phyloP scores from a whole-genome alignment of 441 rosid species.

The Rhodomyrtus psidioides region DNA sequence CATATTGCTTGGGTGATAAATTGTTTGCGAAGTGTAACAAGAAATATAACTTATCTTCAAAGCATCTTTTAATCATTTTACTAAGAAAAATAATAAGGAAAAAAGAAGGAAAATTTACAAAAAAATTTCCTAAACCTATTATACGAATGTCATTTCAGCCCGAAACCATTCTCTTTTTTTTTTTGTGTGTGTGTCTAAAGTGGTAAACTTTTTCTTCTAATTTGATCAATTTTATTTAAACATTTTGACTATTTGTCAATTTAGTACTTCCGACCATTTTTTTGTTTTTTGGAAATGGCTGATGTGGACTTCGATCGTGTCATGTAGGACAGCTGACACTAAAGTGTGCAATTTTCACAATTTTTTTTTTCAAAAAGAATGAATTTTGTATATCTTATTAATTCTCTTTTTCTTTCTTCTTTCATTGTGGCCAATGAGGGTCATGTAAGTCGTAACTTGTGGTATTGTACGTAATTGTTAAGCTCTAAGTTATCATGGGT shows the following conservation, averaged over 20 bases:
- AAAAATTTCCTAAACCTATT: fast-evolving
- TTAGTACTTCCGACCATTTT: fast-evolving
- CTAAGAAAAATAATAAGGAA: neutral
- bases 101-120: neutral
- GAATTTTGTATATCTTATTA: no score
- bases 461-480: no score
- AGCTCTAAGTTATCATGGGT: no score
- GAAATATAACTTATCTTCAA: neutral
- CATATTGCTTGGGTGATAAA: neutral
- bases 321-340: no score
- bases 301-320: fast-evolving
- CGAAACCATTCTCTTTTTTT: neutral
- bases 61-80: neutral
- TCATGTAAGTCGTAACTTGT: no score
- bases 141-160: fast-evolving
- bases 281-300: fast-evolving
- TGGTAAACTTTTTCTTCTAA: fast-evolving
- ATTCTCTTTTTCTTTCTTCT: no score
- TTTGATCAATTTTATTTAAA: fast-evolving
- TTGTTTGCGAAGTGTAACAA: neutral
- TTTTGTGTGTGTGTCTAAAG: no score
- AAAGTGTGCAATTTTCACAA: no score
- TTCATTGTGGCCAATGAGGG: no score
- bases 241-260: neutral
- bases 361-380: no score